Evolutionary conservation across 1,284 basidiomycete genomes (phyloP).

Genomic region (Fistulinella cinereoalba): DNA sequence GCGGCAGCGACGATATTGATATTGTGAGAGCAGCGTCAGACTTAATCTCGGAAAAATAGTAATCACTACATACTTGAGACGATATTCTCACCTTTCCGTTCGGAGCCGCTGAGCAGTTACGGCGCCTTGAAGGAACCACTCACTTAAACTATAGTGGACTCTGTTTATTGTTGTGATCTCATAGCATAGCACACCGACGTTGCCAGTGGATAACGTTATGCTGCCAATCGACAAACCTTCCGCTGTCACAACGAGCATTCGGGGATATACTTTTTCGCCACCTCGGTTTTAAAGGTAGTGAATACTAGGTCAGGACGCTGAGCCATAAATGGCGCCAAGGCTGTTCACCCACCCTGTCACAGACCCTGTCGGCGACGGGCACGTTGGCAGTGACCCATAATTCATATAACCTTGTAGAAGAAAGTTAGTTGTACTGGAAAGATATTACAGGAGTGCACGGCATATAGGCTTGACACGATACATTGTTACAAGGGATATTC

Average conservation of each 20-base stretch:
- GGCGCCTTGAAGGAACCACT: conserved; percentile 3
- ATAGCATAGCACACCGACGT: too few species aligned
- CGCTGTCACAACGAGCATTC: neutral
- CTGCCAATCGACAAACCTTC: neutral
- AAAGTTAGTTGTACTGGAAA: too few species aligned
- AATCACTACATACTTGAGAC: neutral
- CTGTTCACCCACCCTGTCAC: neutral
- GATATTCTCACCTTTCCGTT: too few species aligned
- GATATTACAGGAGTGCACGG: too few species aligned
- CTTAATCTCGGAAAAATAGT: neutral
- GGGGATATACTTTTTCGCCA: neutral
- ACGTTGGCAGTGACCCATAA: neutral
- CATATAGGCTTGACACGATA: too few species aligned
- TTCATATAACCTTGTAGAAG: neutral
- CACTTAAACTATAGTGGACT: conserved; percentile 7
- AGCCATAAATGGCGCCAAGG: neutral
- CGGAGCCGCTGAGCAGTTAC: too few species aligned
- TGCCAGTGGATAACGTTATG: neutral
- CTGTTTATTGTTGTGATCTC: too few species aligned
- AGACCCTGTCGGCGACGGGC: too few species aligned
- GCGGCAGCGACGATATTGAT: too few species aligned
- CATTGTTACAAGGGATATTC: too few species aligned
- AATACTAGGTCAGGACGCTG: neutral
- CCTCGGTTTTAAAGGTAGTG: too few species aligned
- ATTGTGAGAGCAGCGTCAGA: too few species aligned